Conservation (phyloP, 176 grass and related monocot genomes). For the Aegilops sharonensis region DNA sequence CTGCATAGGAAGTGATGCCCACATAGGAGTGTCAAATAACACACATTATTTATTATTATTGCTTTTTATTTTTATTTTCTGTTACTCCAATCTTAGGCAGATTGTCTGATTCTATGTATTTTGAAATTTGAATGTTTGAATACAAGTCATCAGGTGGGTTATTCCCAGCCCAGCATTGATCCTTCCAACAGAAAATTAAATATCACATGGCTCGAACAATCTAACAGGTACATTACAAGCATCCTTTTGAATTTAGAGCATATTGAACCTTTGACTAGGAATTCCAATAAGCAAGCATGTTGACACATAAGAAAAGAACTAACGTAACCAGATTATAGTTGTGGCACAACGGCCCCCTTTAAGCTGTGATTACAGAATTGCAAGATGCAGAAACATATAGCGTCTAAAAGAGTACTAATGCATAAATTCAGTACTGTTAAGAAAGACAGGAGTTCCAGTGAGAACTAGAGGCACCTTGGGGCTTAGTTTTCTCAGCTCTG, state of each 20-base stretch:
- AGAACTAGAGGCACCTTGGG: conserved; percentile 24
- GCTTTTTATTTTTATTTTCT: not conserved
- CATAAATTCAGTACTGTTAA: not conserved
- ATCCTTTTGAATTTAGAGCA: not conserved
- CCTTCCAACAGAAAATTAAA: not conserved
- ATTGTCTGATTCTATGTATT: not conserved
- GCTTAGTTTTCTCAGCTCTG: conserved; percentile 22
- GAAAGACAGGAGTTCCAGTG: not conserved
- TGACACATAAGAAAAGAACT: not conserved
- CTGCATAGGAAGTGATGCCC: conserved; percentile 40
- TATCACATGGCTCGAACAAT: not conserved
- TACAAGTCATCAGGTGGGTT: not conserved
- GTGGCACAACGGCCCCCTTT: not conserved
- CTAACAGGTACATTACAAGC: conserved; percentile 6
- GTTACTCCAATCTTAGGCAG: not conserved
- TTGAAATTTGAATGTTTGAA: not conserved
- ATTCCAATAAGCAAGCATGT: conserved; percentile 3
- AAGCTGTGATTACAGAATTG: not conserved
- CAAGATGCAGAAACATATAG: not conserved
- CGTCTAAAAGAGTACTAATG: not conserved
- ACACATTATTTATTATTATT: not conserved
- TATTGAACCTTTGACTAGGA: not conserved
- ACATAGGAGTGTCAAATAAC: not conserved
- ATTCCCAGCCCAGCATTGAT: not conserved
- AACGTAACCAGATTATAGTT: not conserved